A percentile compares a stretch with the other conserved stretches of the same genome.
phyloP scores from a whole-genome alignment of 1,284 basidiomycete genomes.

The Psilocybe mexicana region DNA sequence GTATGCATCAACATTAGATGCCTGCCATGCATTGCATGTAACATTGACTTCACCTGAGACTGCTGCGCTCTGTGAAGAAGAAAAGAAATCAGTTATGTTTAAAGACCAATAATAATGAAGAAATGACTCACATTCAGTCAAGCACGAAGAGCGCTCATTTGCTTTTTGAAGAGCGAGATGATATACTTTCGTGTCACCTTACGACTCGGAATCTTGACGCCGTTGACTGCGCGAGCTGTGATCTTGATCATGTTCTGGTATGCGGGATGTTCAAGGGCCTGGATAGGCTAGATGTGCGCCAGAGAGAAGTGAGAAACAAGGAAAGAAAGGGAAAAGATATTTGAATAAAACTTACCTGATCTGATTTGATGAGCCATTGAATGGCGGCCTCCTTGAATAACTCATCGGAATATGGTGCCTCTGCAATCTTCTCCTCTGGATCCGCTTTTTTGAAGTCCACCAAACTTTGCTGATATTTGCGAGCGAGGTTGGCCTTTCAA shows the following conservation, averaged over 20 bases:
- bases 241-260: constrained; percentile 34
- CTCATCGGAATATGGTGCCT: constrained; percentile 31
- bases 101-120: background rate
- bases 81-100: background rate
- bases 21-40: constrained; percentile 29
- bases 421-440: background rate
- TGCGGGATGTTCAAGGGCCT: constrained; percentile 31
- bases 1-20: constrained; percentile 19
- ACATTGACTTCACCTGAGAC: constrained; percentile 32
- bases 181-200: constrained; percentile 31
- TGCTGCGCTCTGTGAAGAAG: constrained; percentile 29
- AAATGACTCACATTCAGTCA: constrained; percentile 10
- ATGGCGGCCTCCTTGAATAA: constrained; percentile 30
- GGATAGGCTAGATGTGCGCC: constrained; percentile 29
- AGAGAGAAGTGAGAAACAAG: no score
- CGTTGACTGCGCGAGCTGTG: constrained; percentile 27
- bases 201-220: constrained; percentile 27
- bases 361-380: constrained; percentile 37
- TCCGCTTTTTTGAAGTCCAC: background rate
- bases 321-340: background rate
- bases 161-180: constrained; percentile 33
- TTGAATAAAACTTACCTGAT: constrained; percentile 33
- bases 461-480: background rate
- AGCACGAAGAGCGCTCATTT: constrained; percentile 7
- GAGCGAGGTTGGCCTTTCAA: background rate